phyloP scores from a whole-genome alignment of 2,329 filamentous ascomycete species.

The Fusarium gaditjirri region DNA sequence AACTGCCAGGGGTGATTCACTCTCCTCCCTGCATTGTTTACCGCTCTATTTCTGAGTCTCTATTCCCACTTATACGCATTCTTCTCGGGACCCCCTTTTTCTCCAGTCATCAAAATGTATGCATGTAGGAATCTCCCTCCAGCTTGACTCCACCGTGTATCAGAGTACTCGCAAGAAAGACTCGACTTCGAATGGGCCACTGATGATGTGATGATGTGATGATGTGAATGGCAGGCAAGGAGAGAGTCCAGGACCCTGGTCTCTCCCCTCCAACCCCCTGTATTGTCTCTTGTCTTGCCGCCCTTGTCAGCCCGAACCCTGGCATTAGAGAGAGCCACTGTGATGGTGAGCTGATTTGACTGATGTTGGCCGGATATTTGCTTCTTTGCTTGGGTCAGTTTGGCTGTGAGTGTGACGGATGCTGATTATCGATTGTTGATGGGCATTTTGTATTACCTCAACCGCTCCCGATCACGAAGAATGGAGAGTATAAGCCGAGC shows the following conservation, averaged over 20 bases:
- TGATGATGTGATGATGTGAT: constrained; percentile 17
- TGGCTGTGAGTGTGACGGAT: constrained; percentile 6
- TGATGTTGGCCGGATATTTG: constrained; percentile 24
- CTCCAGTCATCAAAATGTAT: neutral
- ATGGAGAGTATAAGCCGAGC: neutral
- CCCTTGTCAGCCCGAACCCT: constrained; percentile 36
- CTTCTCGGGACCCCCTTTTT: constrained; percentile 17
- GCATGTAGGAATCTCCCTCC: constrained; percentile 1
- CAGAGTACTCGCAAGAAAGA: constrained; percentile 13
- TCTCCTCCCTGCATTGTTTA: constrained; percentile 18
- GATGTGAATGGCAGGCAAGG: constrained; percentile 9
- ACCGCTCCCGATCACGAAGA: constrained; percentile 4
- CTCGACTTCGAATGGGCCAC: neutral
- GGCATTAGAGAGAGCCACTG: constrained; percentile 22
- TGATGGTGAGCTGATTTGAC: constrained; percentile 37
- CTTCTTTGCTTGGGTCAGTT: constrained; percentile 30
- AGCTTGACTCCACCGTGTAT: constrained; percentile 16
- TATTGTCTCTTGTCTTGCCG: constrained; percentile 25
- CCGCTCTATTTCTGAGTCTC: neutral
- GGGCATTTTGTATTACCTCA: neutral
- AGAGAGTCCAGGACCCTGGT: constrained; percentile 26
- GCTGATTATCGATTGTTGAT: constrained; percentile 23
- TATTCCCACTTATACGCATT: constrained; percentile 21
- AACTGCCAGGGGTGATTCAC: constrained; percentile 13
- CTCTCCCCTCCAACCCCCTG: constrained; percentile 20